Percentiles rank a stretch among this genome's conserved stretches.
phyloP scores from a whole-genome alignment of 1,139 yeast species.

The Hyphopichia pseudoburtonii region DNA sequence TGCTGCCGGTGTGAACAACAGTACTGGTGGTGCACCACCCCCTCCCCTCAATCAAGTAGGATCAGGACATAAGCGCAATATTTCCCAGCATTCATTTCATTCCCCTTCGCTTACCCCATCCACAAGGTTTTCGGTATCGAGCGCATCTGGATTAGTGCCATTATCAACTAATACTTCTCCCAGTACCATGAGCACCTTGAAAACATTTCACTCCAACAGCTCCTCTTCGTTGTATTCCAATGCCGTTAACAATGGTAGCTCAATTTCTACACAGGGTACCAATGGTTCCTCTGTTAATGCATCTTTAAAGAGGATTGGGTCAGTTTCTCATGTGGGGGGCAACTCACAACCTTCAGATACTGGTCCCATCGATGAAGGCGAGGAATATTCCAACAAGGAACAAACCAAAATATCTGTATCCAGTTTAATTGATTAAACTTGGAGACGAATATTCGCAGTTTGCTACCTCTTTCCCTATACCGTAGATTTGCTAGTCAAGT shows the following conservation, averaged over 20 bases:
- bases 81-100: slow-evolving; percentile 34
- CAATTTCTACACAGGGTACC: slow-evolving; percentile 1
- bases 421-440: slow-evolving; percentile 11
- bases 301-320: too few species aligned
- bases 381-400: slow-evolving; percentile 1
- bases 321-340: too few species aligned
- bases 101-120: slow-evolving; percentile 30
- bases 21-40: too few species aligned
- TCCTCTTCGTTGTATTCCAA: slow-evolving; percentile 5
- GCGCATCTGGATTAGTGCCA: slow-evolving; percentile 11
- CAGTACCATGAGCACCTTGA: slow-evolving; percentile 9
- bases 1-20: too few species aligned
- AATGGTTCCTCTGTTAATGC: slow-evolving; percentile 1
- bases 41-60: background rate
- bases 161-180: slow-evolving; percentile 16
- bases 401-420: slow-evolving; percentile 24
- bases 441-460: too few species aligned
- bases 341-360: too few species aligned
- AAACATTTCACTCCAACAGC: slow-evolving; percentile 2
- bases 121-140: slow-evolving; percentile 28
- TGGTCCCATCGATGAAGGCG: slow-evolving; percentile 2
- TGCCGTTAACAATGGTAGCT: slow-evolving; percentile 1
- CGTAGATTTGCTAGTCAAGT: too few species aligned
- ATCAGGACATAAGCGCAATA: slow-evolving; percentile 25
- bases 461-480: too few species aligned